Evolutionary conservation across 78 protist genomes (phyloP), one percentile per base, ranked within the genome.

Genomic region (Speleostelium caveatum): DNA sequence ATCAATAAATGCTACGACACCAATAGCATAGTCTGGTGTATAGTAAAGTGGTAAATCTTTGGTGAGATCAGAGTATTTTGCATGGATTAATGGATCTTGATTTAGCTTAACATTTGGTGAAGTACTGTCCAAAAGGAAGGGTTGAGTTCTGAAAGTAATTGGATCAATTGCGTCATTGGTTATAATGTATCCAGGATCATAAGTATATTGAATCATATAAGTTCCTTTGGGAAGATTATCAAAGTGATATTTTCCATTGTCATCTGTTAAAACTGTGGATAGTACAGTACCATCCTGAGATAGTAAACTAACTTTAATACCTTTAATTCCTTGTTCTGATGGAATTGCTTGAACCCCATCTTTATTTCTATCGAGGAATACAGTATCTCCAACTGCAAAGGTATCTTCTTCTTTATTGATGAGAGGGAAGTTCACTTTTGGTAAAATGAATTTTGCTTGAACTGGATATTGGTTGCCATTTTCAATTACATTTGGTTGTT

Each of bases 201-300:
- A 45, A 14, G 10, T 45, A 45, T 14, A 45, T 14, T 6, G 10
- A 14, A 45, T 10, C 1, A 33, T 7, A 24, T 78, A 78, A 6
- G 55, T 0, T 2, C 87, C 87, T 12, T 21, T 30, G 30, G 49
- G 66, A 35, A 78, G 49, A 51, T 78, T 66, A 35, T 78, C 87
- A 41, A 78, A 65, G 32, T 28, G 32, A 69, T 78, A 78, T 42
- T 36, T 10, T 53, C 87, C 87, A 14, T 53, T 17, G 0, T 5
- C 33, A 66, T 78, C 73, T 1, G 87, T 66, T 24, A n/a, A 7
- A 0, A 17, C 30, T 1, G 39, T 1, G 0, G 86, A 61, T 0
- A 69, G 74, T 51, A 66, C 35, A 3, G 6, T 4, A 45, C 74
- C 74, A 49, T 4, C 1, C 19, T 3, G 7, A 2, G n/a, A n/a